phyloP scores from a whole-genome alignment of 1,139 yeast species.

The Sugiyamaella sp. region DNA sequence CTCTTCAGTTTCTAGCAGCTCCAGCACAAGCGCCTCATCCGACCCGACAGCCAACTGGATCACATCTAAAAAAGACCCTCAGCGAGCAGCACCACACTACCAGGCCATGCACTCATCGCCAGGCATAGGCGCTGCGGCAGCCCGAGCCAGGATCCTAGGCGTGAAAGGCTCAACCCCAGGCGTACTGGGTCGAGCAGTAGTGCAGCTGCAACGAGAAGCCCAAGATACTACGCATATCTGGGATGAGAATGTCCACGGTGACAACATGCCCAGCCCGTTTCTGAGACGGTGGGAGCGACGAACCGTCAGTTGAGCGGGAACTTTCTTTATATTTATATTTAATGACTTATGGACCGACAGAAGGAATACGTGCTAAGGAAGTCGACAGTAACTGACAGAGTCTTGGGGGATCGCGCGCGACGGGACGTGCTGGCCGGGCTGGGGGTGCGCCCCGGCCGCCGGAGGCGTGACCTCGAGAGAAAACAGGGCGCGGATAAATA shows the following conservation, averaged over 20 bases:
- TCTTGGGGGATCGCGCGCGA: constrained; percentile 2
- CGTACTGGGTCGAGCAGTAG: constrained; percentile 31
- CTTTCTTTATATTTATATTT: background rate
- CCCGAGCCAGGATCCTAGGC: constrained; percentile 32
- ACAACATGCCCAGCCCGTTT: constrained; percentile 39
- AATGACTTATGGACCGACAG: background rate
- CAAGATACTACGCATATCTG: constrained; percentile 26
- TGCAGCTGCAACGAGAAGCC: constrained; percentile 29
- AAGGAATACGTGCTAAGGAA: background rate
- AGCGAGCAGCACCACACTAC: constrained; percentile 32
- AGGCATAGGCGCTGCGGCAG: constrained; percentile 35
- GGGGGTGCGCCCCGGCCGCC: constrained; percentile 16
- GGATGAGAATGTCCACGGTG: constrained; percentile 36
- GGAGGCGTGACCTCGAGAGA: background rate
- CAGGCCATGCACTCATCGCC: constrained; percentile 21
- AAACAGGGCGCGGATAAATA: background rate
- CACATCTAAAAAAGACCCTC: constrained; percentile 29
- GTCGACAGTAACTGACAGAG: too few species aligned
- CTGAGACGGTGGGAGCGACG: constrained; percentile 41
- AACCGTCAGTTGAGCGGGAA: constrained; percentile 8
- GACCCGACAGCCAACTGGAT: constrained; percentile 33
- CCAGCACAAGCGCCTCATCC: constrained; percentile 12
- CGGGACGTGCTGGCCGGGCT: constrained; percentile 6
- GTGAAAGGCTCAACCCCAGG: constrained; percentile 27
- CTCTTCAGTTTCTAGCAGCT: constrained; percentile 16